Evolutionary conservation across 2,329 filamentous ascomycete species (phyloP).

Genomic region (Diplodia intermedia): DNA sequence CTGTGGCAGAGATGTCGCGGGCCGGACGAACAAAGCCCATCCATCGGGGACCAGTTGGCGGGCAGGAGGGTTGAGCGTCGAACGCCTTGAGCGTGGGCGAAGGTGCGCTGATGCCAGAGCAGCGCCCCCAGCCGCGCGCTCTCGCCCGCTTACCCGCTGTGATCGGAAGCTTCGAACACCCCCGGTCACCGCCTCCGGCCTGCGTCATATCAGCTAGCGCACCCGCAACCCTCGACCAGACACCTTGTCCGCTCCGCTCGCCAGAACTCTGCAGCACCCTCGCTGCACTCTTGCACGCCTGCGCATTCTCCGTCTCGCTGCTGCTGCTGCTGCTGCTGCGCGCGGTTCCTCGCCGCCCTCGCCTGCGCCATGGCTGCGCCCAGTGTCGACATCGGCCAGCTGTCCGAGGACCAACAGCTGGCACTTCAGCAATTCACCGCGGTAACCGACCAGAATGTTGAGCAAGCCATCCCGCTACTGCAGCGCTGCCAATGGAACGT

Average conservation of each 20-base stretch:
- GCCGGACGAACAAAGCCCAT: conserved; percentile 32
- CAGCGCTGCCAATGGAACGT: conserved; percentile 95
- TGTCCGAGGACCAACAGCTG: conserved; percentile 79
- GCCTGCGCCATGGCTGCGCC: conserved; percentile 21
- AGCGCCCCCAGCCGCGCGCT: conserved; percentile 22
- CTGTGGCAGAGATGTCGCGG: conserved; percentile 26
- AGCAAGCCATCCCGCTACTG: conserved; percentile 78
- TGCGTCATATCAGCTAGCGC: conserved; percentile 29
- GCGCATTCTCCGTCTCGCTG: background rate
- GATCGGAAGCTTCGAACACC: conserved; percentile 25
- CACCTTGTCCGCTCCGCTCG: conserved; percentile 17
- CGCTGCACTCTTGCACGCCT: background rate
- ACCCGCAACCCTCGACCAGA: background rate
- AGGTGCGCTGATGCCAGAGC: conserved; percentile 30
- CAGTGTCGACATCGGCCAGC: conserved; percentile 66
- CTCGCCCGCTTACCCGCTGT: conserved; percentile 17
- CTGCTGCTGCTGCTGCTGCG: conserved; percentile 19
- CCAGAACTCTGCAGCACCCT: background rate
- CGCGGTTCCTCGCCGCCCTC: conserved; percentile 18
- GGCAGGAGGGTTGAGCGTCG: conserved; percentile 18
- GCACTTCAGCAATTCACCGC: conserved; percentile 87
- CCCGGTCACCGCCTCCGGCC: conserved; percentile 23
- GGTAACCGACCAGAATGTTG: conserved; percentile 82
- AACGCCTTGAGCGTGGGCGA: conserved; percentile 25
- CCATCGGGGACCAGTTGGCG: conserved; percentile 24